Evolutionary conservation across 2,329 filamentous ascomycete genomes (phyloP).

Genomic region (Acephala macrosclerotiorum): DNA sequence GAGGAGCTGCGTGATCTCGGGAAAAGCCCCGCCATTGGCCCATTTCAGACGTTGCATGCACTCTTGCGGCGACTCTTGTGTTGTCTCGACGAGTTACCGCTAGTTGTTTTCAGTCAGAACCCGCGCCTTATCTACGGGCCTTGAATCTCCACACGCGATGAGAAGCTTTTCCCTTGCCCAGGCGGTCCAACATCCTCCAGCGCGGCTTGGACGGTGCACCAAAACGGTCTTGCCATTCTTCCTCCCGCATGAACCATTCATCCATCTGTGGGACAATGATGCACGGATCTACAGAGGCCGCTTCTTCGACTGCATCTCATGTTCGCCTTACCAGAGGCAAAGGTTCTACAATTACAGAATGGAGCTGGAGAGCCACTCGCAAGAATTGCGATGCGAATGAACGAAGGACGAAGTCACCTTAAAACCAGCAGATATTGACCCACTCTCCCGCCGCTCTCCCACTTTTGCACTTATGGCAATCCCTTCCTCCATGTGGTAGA

Average conservation of each 20-base stretch:
- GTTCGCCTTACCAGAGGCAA: neutral
- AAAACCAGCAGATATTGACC: neutral
- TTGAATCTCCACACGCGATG: conserved; percentile 11
- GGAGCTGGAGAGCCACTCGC: neutral
- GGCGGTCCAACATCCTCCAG: neutral
- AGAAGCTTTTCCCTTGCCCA: conserved; percentile 11
- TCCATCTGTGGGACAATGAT: neutral
- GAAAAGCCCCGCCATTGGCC: conserved; percentile 10
- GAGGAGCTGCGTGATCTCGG: conserved; percentile 26
- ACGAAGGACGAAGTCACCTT: neutral
- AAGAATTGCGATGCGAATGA: neutral
- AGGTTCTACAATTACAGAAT: neutral
- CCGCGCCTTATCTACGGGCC: conserved; percentile 21
- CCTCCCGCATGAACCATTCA: conserved; percentile 3
- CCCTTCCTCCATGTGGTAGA: conserved; percentile 20
- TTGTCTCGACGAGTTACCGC: conserved; percentile 18
- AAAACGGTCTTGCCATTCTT: conserved; percentile 10
- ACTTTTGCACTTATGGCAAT: neutral
- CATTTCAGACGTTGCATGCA: conserved; percentile 6
- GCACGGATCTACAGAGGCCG: conserved; percentile 5
- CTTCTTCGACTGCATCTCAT: neutral
- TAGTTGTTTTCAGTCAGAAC: conserved; percentile 2
- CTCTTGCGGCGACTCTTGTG: conserved; percentile 14
- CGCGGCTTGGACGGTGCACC: neutral
- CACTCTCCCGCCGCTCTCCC: conserved; percentile 1